A percentile compares a stretch with the other conserved stretches of the same genome.
Evolutionary conservation across 352 stramenopile genomes (phyloP).

Genomic region (Phytophthora nicotianae): DNA sequence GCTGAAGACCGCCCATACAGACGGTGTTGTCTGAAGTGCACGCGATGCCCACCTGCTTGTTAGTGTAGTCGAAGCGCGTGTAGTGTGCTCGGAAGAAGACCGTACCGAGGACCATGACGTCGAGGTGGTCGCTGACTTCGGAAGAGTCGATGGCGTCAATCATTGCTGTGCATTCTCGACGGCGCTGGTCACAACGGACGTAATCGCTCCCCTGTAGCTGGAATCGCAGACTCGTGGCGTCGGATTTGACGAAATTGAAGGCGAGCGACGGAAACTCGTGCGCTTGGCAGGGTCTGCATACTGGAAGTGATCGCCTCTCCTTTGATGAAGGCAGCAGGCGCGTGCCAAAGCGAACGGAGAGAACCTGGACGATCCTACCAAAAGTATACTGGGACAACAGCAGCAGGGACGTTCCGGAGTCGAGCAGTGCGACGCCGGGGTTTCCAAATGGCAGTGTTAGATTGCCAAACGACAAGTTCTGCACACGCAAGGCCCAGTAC

Average conservation of each 20-base stretch:
- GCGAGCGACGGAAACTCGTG: conserved; percentile 29
- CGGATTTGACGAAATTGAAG: conserved; percentile 15
- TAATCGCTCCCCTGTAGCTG: conserved; percentile 31
- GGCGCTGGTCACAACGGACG: conserved; percentile 25
- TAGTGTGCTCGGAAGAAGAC: conserved; percentile 32
- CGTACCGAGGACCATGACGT: conserved; percentile 27
- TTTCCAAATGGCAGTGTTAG: not conserved
- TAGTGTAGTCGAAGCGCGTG: conserved; percentile 26
- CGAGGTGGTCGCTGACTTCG: conserved; percentile 17
- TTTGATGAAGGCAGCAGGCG: conserved; percentile 7
- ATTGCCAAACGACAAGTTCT: conserved; percentile 15
- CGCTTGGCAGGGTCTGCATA: conserved; percentile 20
- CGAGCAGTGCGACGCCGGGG: conserved; percentile 14
- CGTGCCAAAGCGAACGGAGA: conserved; percentile 10
- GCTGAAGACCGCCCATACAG: conserved; percentile 16
- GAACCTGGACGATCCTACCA: conserved; percentile 11
- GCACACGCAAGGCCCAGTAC: conserved; percentile 23
- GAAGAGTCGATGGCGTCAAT: conserved; percentile 21
- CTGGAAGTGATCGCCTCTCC: conserved; percentile 1
- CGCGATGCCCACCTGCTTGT: conserved; percentile 22
- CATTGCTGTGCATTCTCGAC: conserved; percentile 26
- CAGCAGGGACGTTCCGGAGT: conserved; percentile 29
- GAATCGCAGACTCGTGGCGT: conserved; percentile 11
- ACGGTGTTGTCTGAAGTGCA: conserved; percentile 15
- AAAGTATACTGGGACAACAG: conserved; percentile 21